A percentile compares a stretch with the other conserved stretches of the same genome.
These are phyloP conservation scores for Serendipita sp. DNA, from an alignment of 768 basidiomycete species.

Conservation along the genomic window DNA sequence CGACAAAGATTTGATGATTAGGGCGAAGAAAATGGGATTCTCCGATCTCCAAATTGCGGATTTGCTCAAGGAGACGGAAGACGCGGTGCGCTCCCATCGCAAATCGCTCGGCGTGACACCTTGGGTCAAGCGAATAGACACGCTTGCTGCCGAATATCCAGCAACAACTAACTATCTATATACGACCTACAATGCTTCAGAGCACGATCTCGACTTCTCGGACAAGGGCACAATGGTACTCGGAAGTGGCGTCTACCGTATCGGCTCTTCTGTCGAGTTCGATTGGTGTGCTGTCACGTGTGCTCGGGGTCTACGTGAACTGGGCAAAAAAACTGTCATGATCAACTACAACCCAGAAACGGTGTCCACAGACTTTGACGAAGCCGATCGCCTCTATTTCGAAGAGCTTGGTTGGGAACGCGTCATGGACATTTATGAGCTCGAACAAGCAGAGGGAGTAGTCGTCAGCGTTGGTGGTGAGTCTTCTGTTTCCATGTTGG, in stretches of 20 bases:
- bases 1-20: slow-evolving; percentile 60
- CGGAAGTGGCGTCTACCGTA: slow-evolving; percentile 94
- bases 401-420: slow-evolving; percentile 96
- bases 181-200: slow-evolving; percentile 94
- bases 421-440: slow-evolving; percentile 99
- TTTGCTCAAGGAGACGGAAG: slow-evolving; percentile 57
- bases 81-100: slow-evolving; percentile 64
- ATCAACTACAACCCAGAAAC: slow-evolving; percentile 99
- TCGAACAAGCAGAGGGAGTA: slow-evolving; percentile 84
- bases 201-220: slow-evolving; percentile 89
- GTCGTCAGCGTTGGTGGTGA: slow-evolving; percentile 92
- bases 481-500: slow-evolving; percentile 16
- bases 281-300: slow-evolving; percentile 99
- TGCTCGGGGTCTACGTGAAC: slow-evolving; percentile 76
- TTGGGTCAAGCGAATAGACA: slow-evolving; percentile 98
- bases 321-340: slow-evolving; percentile 95
- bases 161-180: slow-evolving; percentile 99
- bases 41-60: slow-evolving; percentile 85
- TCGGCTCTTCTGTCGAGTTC: slow-evolving; percentile 97
- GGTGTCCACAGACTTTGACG: slow-evolving; percentile 97
- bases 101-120: slow-evolving; percentile 83
- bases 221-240: slow-evolving; percentile 99
- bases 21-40: slow-evolving; percentile 91
- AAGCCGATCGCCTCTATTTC: slow-evolving; percentile 97
- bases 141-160: slow-evolving; percentile 95